phyloP scores from a whole-genome alignment of 225 moss, liverwort and hornwort genomes.

The Pseudoscleropodium purum region DNA sequence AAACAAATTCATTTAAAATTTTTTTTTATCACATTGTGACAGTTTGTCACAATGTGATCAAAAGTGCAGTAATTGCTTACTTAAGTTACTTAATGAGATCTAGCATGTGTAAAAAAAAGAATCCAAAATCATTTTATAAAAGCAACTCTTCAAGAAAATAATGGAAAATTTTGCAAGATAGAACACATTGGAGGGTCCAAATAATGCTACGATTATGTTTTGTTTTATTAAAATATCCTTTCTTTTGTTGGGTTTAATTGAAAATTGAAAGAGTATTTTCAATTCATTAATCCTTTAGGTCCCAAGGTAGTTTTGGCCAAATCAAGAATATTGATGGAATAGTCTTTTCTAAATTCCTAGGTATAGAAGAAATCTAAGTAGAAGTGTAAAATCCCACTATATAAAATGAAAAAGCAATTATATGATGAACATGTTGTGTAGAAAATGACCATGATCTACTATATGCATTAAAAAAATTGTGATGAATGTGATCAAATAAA shows the following conservation, averaged over 20 bases:
- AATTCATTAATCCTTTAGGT: not conserved
- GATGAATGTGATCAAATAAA: not conserved
- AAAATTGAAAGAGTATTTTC: not conserved
- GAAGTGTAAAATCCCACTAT: not conserved
- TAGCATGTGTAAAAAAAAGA: not conserved
- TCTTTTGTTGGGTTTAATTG: not conserved
- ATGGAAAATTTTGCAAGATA: not conserved
- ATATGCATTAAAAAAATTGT: not conserved
- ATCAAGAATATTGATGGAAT: not conserved
- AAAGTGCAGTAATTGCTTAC: no score
- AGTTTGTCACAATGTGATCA: no score
- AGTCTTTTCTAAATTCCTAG: not conserved
- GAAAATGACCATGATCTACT: not conserved
- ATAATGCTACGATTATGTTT: not conserved
- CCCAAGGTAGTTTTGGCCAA: not conserved
- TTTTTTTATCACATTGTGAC: no score
- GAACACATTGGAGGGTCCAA: not conserved
- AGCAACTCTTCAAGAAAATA: not conserved
- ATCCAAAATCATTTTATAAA: not conserved
- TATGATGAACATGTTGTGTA: not conserved
- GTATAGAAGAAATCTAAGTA: not conserved
- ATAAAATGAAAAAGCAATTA: not conserved
- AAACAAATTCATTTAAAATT: no score
- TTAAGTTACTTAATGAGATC: fast-evolving
- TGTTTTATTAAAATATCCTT: not conserved